These are phyloP conservation scores for Tricholoma saponaceum DNA, from an alignment of 768 basidiomycete genomes.

Conservation along the genomic window DNA sequence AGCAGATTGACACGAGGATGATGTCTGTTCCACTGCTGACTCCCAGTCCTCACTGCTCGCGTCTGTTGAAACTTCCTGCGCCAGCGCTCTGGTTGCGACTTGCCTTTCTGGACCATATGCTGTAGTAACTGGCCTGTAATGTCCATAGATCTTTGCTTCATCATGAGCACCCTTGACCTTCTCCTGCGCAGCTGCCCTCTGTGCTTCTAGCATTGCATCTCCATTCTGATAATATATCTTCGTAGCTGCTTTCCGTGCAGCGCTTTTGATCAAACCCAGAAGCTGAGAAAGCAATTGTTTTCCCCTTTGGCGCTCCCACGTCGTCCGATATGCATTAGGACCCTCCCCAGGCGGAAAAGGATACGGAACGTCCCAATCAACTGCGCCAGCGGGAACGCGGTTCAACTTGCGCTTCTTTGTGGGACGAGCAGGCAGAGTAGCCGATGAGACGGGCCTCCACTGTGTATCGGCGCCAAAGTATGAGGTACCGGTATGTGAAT, in stretches of 20 bases:
- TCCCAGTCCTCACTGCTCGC: constrained; percentile 15
- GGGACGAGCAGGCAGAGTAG: constrained; percentile 18
- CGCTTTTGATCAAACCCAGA: constrained; percentile 53
- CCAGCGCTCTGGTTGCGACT: constrained; percentile 8
- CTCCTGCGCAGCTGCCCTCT: constrained; percentile 1
- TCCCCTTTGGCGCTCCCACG: constrained; percentile 63
- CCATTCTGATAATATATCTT: constrained; percentile 38
- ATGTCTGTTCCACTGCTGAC: not conserved
- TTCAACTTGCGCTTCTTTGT: constrained; percentile 61
- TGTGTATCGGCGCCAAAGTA: not conserved
- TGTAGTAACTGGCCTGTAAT: constrained; percentile 29
- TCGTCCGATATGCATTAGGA: constrained; percentile 56
- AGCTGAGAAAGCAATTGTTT: constrained; percentile 61
- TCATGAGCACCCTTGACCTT: not conserved
- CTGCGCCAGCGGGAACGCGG: constrained; percentile 73
- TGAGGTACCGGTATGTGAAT: constrained; percentile 10
- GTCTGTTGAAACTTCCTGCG: constrained; percentile 22
- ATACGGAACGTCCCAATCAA: constrained; percentile 81
- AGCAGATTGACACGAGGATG: constrained; percentile 3
- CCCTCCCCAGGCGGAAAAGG: constrained; percentile 73
- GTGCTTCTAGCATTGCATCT: constrained; percentile 8
- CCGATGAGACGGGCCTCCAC: constrained; percentile 3
- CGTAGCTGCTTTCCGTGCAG: constrained; percentile 57
- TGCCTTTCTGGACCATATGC: constrained; percentile 24
- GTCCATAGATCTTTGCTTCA: constrained; percentile 21